Evolutionary conservation across 129 eudicot species (phyloP).

Genomic region (Scalesia atractyloides): DNA sequence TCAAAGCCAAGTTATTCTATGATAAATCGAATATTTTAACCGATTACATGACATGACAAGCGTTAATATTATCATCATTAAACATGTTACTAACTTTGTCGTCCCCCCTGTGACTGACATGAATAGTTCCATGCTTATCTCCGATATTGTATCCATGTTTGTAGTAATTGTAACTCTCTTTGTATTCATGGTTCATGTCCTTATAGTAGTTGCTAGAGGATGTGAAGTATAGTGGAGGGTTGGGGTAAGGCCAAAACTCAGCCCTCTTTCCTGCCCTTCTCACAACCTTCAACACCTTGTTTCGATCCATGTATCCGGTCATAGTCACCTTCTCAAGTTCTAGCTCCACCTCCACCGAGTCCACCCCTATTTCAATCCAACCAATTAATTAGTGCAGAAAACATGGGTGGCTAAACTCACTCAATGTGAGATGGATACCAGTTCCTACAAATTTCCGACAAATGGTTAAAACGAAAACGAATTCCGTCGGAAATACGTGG

Average conservation of each 20-base stretch:
- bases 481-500: too few relatives aligned
- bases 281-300: conserved; percentile 82
- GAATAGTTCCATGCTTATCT: conserved; percentile 71
- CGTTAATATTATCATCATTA: conserved; percentile 86
- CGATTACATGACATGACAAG: conserved; percentile 64
- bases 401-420: too few relatives aligned
- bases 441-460: too few relatives aligned
- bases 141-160: conserved; percentile 82
- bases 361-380: conserved; percentile 48
- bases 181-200: conserved; percentile 65
- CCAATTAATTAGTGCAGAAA: too few relatives aligned
- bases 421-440: too few relatives aligned
- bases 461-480: too few relatives aligned
- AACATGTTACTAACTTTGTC: conserved; percentile 91
- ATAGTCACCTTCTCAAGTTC: conserved; percentile 85
- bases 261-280: conserved; percentile 93
- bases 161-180: conserved; percentile 84
- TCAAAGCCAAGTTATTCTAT: conserved; percentile 25
- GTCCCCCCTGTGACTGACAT: conserved; percentile 69
- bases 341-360: conserved; percentile 72
- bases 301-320: conserved; percentile 76
- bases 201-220: conserved; percentile 57
- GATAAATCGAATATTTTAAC: not conserved
- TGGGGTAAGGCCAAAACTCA: conserved; percentile 84
- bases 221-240: conserved; percentile 85